Conservation (phyloP, 2,329 filamentous ascomycete species). For the Fusarium torulosum region DNA sequence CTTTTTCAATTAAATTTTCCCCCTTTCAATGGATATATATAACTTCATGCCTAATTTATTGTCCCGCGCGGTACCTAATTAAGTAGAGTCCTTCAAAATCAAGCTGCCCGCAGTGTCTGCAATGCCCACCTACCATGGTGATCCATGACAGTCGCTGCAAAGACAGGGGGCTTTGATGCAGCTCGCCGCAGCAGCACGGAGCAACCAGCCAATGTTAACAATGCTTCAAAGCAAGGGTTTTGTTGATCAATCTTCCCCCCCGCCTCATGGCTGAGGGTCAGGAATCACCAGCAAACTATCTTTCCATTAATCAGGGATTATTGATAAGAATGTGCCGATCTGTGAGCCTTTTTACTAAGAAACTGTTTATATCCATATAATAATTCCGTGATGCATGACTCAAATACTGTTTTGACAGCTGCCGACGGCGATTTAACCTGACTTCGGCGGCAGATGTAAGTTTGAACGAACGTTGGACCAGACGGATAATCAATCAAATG, state of each 20-base stretch:
- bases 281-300: neutral
- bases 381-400: conserved; percentile 17
- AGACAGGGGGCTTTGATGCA: conserved; percentile 2
- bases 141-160: conserved; percentile 5
- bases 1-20: neutral
- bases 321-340: neutral
- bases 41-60: neutral
- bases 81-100: neutral
- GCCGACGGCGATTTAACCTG: conserved; percentile 22
- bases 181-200: neutral
- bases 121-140: neutral
- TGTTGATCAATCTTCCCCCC: conserved; percentile 14
- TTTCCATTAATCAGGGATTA: neutral
- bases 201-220: conserved; percentile 4
- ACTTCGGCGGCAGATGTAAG: conserved; percentile 20
- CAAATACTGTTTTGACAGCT: conserved; percentile 25
- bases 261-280: neutral
- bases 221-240: conserved; percentile 17
- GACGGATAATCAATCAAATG: conserved; percentile 31
- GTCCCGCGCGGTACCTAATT: neutral
- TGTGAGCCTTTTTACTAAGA: neutral
- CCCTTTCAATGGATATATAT: neutral
- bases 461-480: conserved; percentile 19
- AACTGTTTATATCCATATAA: conserved; percentile 2
- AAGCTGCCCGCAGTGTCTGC: neutral